Conservation (phyloP, 805 yeast species). For the Candida ponderosae region DNA sequence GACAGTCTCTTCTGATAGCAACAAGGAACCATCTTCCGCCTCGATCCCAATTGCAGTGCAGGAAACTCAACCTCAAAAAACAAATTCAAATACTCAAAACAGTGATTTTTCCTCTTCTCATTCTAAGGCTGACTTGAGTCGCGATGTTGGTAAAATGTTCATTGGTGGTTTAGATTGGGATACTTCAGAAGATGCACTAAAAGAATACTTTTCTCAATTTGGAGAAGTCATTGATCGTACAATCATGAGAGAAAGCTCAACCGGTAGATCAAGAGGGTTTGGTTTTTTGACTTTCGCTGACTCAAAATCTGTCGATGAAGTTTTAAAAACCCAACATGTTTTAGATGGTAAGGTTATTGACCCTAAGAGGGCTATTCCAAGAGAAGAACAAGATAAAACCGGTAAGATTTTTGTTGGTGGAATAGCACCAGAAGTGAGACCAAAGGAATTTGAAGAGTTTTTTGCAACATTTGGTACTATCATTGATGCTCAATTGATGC, state of each 20-base stretch:
- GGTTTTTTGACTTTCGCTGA: conserved; percentile 86
- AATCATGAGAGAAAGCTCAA: conserved; percentile 83
- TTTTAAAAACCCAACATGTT: conserved; percentile 77
- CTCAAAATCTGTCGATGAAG: conserved; percentile 78
- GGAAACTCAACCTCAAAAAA: too few species aligned
- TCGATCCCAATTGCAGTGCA: too few species aligned
- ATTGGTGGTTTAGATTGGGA: conserved; percentile 98
- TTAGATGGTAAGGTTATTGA: conserved; percentile 95
- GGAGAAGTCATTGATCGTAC: conserved; percentile 86
- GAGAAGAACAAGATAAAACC: conserved; percentile 93
- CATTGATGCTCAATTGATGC: conserved; percentile 94
- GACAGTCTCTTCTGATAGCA: conserved; percentile 1
- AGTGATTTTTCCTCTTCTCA: conserved; percentile 7
- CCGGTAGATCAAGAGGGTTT: conserved; percentile 91
- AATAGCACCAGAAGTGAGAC: conserved; percentile 87
- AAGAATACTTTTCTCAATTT: conserved; percentile 74
- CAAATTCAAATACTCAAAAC: too few species aligned
- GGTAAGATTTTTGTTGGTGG: conserved; percentile 98
- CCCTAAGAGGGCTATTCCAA: conserved; percentile 95
- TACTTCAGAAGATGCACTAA: conserved; percentile 82
- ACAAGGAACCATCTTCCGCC: conserved; percentile 7
- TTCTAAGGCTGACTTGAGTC: conserved; percentile 41
- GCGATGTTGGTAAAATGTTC: conserved; percentile 87
- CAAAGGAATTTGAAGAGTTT: conserved; percentile 78
- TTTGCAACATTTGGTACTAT: conserved; percentile 85